Evolutionary conservation across 2,329 filamentous ascomycete species (phyloP), one percentile per base, ranked within the genome.

Genomic region (Cryoendolithus antarcticus): DNA sequence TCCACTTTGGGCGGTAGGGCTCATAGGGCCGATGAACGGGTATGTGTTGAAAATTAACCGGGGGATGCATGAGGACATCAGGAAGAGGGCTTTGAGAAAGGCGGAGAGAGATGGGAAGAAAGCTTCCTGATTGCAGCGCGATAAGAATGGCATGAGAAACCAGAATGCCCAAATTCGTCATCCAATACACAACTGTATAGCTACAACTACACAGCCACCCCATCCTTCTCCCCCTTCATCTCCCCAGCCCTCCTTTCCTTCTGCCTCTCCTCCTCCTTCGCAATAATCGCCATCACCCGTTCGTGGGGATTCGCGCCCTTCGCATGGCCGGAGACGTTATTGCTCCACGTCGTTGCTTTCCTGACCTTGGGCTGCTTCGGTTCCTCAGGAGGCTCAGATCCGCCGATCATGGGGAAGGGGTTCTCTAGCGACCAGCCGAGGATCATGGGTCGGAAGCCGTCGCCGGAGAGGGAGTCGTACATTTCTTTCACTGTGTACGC

Each of bases 81-180:
- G 88, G 51, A 80, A 72, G 60, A 73, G 86, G 40, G 88, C 88
- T 31, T 64, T 95, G 57, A 80, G 73, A 58, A 95, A 94, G 72
- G 80, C 77, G 3, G 85, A 84, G 53, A 75, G 86, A 34, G 83
- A 93, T 39, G 78, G 76, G 7, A 86, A 86, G 73, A 84, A 83
- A 64, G 62, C 43, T 28, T 45, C n/a, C n/a, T n/a, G n/a, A n/a
- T n/a, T n/a, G n/a, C n/a, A n/a, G n/a, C n/a, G n/a, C n/a, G n/a
- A n/a, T n/a, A n/a, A n/a, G n/a, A n/a, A n/a, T n/a, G n/a, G n/a
- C n/a, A n/a, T n/a, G n/a, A n/a, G n/a, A n/a, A n/a, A n/a, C n/a
- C n/a, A n/a, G n/a, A n/a, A n/a, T n/a, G n/a, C n/a, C n/a, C 24
- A 27, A 27, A 27, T 6, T 8, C 24, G 6, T 27, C 7, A 4